phyloP scores from a whole-genome alignment of 2,329 filamentous ascomycete genomes.

The Cladosporium cucumerinum region DNA sequence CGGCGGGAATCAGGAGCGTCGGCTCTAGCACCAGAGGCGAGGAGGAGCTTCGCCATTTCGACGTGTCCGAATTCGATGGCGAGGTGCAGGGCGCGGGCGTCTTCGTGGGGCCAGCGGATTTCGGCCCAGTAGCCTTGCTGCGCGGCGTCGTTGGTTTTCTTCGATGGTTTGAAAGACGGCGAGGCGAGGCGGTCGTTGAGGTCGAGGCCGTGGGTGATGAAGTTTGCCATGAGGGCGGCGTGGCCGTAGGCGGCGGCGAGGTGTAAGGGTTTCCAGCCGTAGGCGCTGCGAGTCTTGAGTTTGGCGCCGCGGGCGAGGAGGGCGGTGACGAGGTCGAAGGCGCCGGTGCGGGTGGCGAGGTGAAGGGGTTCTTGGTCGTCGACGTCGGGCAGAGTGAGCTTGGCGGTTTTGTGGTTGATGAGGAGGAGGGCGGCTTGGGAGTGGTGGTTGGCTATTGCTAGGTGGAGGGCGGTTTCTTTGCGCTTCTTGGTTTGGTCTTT shows the following conservation, averaged over 20 bases:
- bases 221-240: constrained; percentile 16
- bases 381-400: constrained; percentile 19
- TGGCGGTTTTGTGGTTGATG: constrained; percentile 20
- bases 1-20: constrained; percentile 19
- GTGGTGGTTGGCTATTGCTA: constrained; percentile 17
- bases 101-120: constrained; percentile 24
- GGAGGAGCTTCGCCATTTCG: constrained; percentile 21
- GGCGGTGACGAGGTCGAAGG: constrained; percentile 15
- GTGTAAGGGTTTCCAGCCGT: constrained; percentile 23
- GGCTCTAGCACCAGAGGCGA: constrained; percentile 20
- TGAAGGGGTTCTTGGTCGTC: constrained; percentile 22
- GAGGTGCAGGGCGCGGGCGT: constrained; percentile 21
- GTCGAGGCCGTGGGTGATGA: constrained; percentile 20
- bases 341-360: constrained; percentile 21
- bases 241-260: constrained; percentile 25
- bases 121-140: constrained; percentile 21
- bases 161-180: constrained; percentile 22
- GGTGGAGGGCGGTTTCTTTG: constrained; percentile 21
- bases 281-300: constrained; percentile 18
- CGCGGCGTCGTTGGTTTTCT: constrained; percentile 21
- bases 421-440: constrained; percentile 16
- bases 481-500: constrained; percentile 21
- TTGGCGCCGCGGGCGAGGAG: constrained; percentile 21
- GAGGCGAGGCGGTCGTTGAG: constrained; percentile 21
- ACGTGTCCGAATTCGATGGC: constrained; percentile 24